These are phyloP conservation scores for Cyphellophora europaea DNA, from an alignment of 2,329 filamentous ascomycete species.

Conservation along the genomic window DNA sequence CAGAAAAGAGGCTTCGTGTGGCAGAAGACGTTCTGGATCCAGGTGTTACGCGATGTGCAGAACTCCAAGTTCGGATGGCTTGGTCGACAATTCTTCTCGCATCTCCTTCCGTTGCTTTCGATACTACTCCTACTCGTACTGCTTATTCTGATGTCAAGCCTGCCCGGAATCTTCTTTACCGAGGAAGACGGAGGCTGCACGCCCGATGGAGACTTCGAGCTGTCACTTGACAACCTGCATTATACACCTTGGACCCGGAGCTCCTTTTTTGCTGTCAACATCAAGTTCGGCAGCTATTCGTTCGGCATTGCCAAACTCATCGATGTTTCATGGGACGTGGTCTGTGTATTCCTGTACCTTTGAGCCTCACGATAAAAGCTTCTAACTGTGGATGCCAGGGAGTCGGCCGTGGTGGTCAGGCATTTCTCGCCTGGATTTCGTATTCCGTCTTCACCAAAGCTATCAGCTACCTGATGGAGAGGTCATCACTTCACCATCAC, in stretches of 20 bases:
- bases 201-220: slow-evolving; percentile 2
- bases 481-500: slow-evolving; percentile 23
- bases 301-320: slow-evolving; percentile 26
- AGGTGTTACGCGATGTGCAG: too few relatives aligned
- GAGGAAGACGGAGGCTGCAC: background rate
- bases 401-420: slow-evolving; percentile 24
- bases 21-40: too few relatives aligned
- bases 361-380: too few relatives aligned
- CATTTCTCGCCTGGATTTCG: slow-evolving; percentile 20
- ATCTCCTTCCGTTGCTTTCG: too few relatives aligned
- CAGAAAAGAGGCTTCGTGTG: too few relatives aligned
- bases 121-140: too few relatives aligned
- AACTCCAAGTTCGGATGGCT: too few relatives aligned
- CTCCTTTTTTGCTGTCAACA: slow-evolving; percentile 12
- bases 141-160: too few relatives aligned
- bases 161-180: background rate
- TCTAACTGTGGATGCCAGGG: too few relatives aligned
- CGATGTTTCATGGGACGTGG: slow-evolving; percentile 27
- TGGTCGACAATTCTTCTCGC: too few relatives aligned
- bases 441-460: slow-evolving; percentile 26
- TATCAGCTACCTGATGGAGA: slow-evolving; percentile 25
- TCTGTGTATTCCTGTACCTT: too few relatives aligned
- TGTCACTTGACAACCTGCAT: slow-evolving; percentile 3
- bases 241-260: slow-evolving; percentile 10
- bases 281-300: slow-evolving; percentile 9